Evolutionary conservation across 371 early-diverging fungal genomes (phyloP).

Genomic region (Zychaea mexicana): DNA sequence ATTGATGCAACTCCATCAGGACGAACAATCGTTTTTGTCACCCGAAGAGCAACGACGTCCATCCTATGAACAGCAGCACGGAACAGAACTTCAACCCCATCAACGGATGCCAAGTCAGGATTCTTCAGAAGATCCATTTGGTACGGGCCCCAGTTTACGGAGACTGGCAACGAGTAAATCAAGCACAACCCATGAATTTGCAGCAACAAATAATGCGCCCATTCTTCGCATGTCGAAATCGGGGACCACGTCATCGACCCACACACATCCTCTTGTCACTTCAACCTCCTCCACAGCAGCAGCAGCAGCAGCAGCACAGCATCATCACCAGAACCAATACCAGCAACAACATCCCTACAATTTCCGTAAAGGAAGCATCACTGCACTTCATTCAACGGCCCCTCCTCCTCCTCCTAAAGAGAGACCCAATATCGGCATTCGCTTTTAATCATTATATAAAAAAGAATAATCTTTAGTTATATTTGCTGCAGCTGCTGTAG

Average conservation of each 20-base stretch:
- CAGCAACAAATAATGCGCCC: neutral
- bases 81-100: neutral
- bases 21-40: neutral
- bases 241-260: conserved; percentile 13
- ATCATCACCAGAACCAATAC: neutral
- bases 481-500: too few species aligned
- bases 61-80: neutral
- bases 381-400: neutral
- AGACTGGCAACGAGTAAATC: conserved; percentile 18
- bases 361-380: neutral
- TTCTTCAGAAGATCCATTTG: neutral
- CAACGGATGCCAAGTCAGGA: neutral
- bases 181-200: conserved; percentile 9
- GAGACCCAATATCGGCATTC: conserved; percentile 1
- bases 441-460: neutral
- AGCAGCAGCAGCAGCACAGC: too few species aligned
- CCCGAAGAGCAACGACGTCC: neutral
- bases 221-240: conserved; percentile 22
- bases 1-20: conserved; percentile 31
- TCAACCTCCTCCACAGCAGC: too few species aligned
- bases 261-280: conserved; percentile 2
- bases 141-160: neutral
- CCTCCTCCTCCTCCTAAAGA: neutral
- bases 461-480: too few species aligned
- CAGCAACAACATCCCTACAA: neutral